A percentile compares a stretch with the other conserved stretches of the same genome.
Evolutionary conservation across 163 green algal genomes (phyloP).

Genomic region (Scenedesmus sp.): DNA sequence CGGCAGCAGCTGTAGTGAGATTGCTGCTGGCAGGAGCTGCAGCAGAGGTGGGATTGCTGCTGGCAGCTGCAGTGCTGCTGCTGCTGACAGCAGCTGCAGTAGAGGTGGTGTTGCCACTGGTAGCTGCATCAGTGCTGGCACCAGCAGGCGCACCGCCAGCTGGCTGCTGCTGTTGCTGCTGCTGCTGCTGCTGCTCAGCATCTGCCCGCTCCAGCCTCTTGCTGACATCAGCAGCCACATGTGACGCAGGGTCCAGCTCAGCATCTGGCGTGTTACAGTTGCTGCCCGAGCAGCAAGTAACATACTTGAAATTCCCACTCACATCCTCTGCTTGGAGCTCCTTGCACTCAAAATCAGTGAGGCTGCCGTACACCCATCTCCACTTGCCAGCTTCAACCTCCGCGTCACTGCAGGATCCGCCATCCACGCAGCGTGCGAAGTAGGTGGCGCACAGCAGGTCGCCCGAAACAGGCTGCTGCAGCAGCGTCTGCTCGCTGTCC

Average conservation of each 20-base stretch:
- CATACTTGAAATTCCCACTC: neutral
- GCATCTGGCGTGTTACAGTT: constrained; percentile 1
- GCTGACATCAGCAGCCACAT: neutral
- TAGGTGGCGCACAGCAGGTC: neutral
- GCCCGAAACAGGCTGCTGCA: neutral
- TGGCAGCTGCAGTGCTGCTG: neutral
- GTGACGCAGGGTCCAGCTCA: neutral
- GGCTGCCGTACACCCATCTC: constrained; percentile 4
- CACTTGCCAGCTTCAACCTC: constrained; percentile 9
- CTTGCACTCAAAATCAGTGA: constrained; percentile 7
- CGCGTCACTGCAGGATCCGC: neutral
- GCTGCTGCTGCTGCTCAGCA: constrained; percentile 1
- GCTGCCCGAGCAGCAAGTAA: neutral
- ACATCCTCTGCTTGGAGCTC: neutral
- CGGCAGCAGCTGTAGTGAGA: neutral
- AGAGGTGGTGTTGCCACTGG: neutral
- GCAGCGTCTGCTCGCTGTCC: neutral
- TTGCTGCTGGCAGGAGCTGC: neutral
- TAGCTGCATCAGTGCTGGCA: neutral
- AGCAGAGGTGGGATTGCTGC: neutral
- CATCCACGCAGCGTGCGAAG: neutral
- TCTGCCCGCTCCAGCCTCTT: neutral
- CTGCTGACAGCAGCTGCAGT: neutral
- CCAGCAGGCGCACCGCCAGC: neutral
- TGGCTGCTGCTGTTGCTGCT: neutral